Evolutionary conservation across 495 filamentous ascomycete genomes (phyloP).

Genomic region (Symbiotaphrina buchneri): DNA sequence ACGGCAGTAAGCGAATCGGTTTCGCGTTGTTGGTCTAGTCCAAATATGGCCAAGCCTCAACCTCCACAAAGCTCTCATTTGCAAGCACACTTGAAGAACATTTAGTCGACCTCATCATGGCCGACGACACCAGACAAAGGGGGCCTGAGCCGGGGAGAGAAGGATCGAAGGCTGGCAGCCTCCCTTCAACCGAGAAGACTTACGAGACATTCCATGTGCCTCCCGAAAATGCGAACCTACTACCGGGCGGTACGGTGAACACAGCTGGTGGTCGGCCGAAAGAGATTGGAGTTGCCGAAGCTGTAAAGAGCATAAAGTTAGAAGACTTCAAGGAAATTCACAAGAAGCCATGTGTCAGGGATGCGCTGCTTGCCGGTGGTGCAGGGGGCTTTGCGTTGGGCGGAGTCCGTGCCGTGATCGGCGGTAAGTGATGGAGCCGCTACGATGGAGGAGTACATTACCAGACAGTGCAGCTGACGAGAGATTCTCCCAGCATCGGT

Average conservation of each 20-base stretch:
- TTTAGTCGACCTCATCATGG: too few relatives aligned
- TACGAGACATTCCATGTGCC: conserved; percentile 16
- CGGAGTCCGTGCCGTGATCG: conserved; percentile 42
- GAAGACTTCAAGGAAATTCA: conserved; percentile 53
- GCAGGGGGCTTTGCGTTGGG: conserved; percentile 52
- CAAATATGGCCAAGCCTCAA: too few relatives aligned
- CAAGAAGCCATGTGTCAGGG: conserved; percentile 62
- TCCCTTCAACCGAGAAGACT: conserved; percentile 9
- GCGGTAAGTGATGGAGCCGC: conserved; percentile 36
- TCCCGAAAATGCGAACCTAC: conserved; percentile 19
- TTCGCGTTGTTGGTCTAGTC: too few relatives aligned
- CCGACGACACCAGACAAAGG: conserved; percentile 30
- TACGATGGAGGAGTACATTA: too few relatives aligned
- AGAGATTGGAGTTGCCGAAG: conserved; percentile 33
- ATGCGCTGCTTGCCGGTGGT: conserved; percentile 66
- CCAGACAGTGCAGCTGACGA: background rate
- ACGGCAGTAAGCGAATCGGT: too few relatives aligned
- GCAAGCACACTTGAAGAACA: too few relatives aligned
- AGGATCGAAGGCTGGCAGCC: conserved; percentile 2
- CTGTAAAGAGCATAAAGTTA: conserved; percentile 36
- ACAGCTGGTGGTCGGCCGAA: conserved; percentile 19
- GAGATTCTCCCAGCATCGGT: conserved; percentile 16
- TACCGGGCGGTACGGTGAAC: conserved; percentile 17
- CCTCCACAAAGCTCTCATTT: too few relatives aligned
- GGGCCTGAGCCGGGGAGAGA: too few relatives aligned